A percentile compares a stretch with the other conserved stretches of the same genome.
phyloP scores from a whole-genome alignment of 2,329 filamentous ascomycete species.

The Pestalotiopsis sp. region DNA sequence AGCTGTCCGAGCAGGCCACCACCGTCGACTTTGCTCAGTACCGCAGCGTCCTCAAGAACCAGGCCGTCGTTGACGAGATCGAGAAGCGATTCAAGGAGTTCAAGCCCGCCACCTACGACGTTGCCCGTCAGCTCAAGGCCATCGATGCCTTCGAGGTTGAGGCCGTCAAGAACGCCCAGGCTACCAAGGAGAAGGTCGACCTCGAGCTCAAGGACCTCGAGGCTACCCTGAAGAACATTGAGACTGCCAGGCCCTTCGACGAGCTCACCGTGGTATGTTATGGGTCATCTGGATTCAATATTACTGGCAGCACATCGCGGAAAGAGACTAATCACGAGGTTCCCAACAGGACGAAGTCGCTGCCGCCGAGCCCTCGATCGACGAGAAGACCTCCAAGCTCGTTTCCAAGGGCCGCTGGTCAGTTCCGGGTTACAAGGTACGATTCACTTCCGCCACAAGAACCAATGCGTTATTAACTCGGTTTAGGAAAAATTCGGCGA shows the following conservation, averaged over 20 bases:
- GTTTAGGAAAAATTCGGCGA: slow-evolving; percentile 97
- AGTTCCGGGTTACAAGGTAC: slow-evolving; percentile 98
- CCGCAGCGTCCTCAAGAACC: slow-evolving; percentile 93
- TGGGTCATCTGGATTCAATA: slow-evolving; percentile 43
- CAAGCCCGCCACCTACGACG: slow-evolving; percentile 92
- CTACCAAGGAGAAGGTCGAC: slow-evolving; percentile 95
- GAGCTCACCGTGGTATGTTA: slow-evolving; percentile 97
- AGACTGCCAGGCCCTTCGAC: slow-evolving; percentile 92
- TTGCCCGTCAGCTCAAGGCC: slow-evolving; percentile 91
- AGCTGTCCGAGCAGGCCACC: slow-evolving; percentile 82
- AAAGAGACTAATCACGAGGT: slow-evolving; percentile 22
- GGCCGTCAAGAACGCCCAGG: slow-evolving; percentile 94
- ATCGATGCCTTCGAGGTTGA: slow-evolving; percentile 98
- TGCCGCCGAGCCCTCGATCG: slow-evolving; percentile 91
- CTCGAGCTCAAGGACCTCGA: slow-evolving; percentile 91
- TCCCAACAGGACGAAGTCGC: slow-evolving; percentile 82
- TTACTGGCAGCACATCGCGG: neutral
- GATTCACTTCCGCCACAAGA: slow-evolving; percentile 31
- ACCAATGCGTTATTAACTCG: slow-evolving; percentile 45
- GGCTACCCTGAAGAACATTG: slow-evolving; percentile 96
- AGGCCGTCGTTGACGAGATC: slow-evolving; percentile 92
- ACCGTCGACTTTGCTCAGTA: slow-evolving; percentile 93
- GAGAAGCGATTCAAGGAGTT: slow-evolving; percentile 93
- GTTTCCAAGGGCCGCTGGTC: slow-evolving; percentile 98
- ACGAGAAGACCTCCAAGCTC: slow-evolving; percentile 92